Percentiles rank a stretch among this genome's conserved stretches.
phyloP scores from a whole-genome alignment of 805 yeast species.

The Metschnikowia peoriensis region DNA sequence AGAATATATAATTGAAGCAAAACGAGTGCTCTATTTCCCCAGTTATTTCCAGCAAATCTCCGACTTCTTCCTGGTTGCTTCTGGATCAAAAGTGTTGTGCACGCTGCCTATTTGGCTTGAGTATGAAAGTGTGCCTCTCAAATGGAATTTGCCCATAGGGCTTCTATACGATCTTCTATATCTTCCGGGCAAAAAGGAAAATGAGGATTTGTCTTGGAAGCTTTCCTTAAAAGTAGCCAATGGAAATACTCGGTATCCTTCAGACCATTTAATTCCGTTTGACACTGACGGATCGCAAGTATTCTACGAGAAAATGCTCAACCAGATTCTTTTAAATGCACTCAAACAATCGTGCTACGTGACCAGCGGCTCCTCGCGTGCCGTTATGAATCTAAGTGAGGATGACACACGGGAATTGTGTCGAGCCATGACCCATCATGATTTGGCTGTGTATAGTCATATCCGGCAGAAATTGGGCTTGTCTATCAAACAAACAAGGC shows the following conservation, averaged over 20 bases:
- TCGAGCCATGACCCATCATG: conserved; percentile 44
- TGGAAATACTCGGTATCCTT: conserved; percentile 24
- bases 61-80: conserved; percentile 31
- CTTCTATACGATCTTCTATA: conserved; percentile 55
- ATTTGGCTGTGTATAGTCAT: conserved; percentile 24
- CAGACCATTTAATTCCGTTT: conserved; percentile 31
- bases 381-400: conserved; percentile 74
- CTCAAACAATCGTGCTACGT: conserved; percentile 80
- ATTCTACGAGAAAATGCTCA: conserved; percentile 33
- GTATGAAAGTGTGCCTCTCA: conserved; percentile 58
- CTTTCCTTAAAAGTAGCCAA: conserved; percentile 22
- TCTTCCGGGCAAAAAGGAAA: conserved; percentile 47
- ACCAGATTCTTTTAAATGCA: conserved; percentile 67
- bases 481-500: conserved; percentile 18
- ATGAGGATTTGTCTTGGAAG: conserved; percentile 31
- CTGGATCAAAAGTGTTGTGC: conserved; percentile 16
- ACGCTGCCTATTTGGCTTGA: conserved; percentile 58
- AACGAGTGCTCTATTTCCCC: conserved; percentile 56
- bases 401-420: conserved; percentile 58
- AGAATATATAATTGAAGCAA: conserved; percentile 21
- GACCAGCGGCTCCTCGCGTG: conserved; percentile 71
- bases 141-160: conserved; percentile 81
- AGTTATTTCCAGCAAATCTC: conserved; percentile 36
- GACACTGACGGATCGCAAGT: conserved; percentile 7
- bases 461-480: conserved; percentile 25